Base-by-base conservation (phyloP, 768 basidiomycete species). In the Collybia sordida region DNA sequence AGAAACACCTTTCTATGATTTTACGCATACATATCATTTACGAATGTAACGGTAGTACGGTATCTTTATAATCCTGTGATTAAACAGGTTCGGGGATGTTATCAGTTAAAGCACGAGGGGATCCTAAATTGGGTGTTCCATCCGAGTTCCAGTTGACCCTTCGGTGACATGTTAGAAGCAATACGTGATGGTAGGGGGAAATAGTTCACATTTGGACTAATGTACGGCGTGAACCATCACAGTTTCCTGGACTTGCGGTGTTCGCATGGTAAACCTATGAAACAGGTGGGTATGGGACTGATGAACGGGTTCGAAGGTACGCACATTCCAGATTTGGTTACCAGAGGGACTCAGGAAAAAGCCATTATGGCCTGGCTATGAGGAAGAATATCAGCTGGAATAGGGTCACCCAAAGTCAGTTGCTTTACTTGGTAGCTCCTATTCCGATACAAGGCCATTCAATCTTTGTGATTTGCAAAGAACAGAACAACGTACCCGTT, bases 321-420 rank as follows among this genome's bases (percentile, higher is more conserved):
- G 8, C 42, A 68, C 68, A 45, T 58, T 66, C 52, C 52, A 57
- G 31, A 54, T 59, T 18, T 64, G 31, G 23, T 50, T 58, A 8
- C 58, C 59, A 45, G 60, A 62, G 1, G 67, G 64, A 43, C 68
- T 65, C 15, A 58, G 37, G 62, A 68, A 71, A 51, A 66, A 69
- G 0, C 69, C 68, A 44, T 70, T 68, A 51, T 71, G 68, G 1
- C 69, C 69, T 38, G 69, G 68, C 63, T 69, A 39, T n/a, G 27
- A 34, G 19, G 15, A 8, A 6, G 6, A 34, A 42, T 14, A 49
- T 51, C 8, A 27, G 21, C 6, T 6, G 17, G 18, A 14, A 25
- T 8, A n/a, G 46, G 3, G 11, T 25, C 9, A 31, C 3, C 12
- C 24, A 25, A 6, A 44, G 11, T 28, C n/a, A 5, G 12, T 35